Conservation (phyloP, 2,329 filamentous ascomycete species). For the Sporothrix globosa region DNA sequence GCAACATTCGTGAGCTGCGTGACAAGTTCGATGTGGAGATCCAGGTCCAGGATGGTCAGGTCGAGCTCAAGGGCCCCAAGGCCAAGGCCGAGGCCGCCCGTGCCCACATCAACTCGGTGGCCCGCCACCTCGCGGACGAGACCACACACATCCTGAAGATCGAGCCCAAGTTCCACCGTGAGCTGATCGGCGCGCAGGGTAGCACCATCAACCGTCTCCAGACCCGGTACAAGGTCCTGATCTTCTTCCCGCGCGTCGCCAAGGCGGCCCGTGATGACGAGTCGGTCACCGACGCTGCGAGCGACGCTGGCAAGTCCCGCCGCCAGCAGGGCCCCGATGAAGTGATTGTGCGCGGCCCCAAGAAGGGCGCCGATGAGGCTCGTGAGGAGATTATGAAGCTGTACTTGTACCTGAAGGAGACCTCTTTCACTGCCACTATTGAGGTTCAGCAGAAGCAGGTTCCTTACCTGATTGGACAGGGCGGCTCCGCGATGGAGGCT, state of each 20-base stretch:
- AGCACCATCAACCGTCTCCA: slow-evolving; percentile 89
- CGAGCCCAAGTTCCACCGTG: slow-evolving; percentile 89
- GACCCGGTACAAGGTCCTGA: slow-evolving; percentile 87
- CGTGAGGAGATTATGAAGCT: slow-evolving; percentile 88
- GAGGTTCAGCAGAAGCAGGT: slow-evolving; percentile 89
- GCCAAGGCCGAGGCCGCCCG: slow-evolving; percentile 90
- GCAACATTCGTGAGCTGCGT: slow-evolving; percentile 66
- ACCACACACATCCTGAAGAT: slow-evolving; percentile 85
- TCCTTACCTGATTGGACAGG: slow-evolving; percentile 89
- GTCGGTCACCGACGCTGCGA: slow-evolving; percentile 68
- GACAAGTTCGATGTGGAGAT: slow-evolving; percentile 74
- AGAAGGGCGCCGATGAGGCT: slow-evolving; percentile 88
- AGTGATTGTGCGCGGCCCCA: slow-evolving; percentile 87
- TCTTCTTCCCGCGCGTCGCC: slow-evolving; percentile 80
- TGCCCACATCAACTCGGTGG: slow-evolving; percentile 76
- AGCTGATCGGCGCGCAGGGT: slow-evolving; percentile 88
- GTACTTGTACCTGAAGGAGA: slow-evolving; percentile 86
- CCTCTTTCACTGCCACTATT: slow-evolving; percentile 77
- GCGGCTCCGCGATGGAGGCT: slow-evolving; percentile 87
- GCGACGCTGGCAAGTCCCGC: slow-evolving; percentile 67
- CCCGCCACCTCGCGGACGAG: slow-evolving; percentile 87
- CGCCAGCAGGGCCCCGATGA: slow-evolving; percentile 82
- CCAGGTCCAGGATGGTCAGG: slow-evolving; percentile 89
- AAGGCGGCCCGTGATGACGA: slow-evolving; percentile 72
- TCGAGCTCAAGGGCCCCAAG: slow-evolving; percentile 93